Evolutionary conservation across 805 yeast species (phyloP).

Genomic region (Candida argentea): DNA sequence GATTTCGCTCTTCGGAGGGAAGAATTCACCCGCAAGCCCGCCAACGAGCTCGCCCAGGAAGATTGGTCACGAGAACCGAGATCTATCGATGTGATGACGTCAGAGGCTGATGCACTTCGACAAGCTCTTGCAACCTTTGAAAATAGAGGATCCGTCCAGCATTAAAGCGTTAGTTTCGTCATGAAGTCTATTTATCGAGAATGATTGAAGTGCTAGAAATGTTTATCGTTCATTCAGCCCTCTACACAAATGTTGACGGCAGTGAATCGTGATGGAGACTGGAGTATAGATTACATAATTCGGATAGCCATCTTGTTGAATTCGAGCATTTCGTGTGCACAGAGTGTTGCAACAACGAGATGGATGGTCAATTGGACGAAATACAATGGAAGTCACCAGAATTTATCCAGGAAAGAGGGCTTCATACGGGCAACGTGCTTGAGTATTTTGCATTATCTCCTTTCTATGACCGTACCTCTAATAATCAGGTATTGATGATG

Average conservation of each 20-base stretch:
- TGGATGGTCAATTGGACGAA: conserved; percentile 55
- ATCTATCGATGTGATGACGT: conserved; percentile 51
- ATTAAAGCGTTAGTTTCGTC: too few species aligned
- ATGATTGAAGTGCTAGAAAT: too few species aligned
- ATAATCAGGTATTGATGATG: conserved; percentile 92
- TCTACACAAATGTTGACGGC: too few species aligned
- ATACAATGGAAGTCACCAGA: conserved; percentile 97
- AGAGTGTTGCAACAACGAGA: background rate
- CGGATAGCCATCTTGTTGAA: too few species aligned
- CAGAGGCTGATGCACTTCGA: conserved; percentile 42
- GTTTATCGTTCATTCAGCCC: too few species aligned
- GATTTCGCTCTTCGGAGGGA: conserved; percentile 19
- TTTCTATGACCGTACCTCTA: conserved; percentile 87
- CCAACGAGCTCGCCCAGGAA: conserved; percentile 11
- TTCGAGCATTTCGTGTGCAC: background rate
- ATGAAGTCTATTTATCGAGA: too few species aligned
- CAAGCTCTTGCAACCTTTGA: background rate
- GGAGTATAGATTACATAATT: too few species aligned
- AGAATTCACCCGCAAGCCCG: conserved; percentile 1
- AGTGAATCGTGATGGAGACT: too few species aligned
- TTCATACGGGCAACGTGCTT: conserved; percentile 80
- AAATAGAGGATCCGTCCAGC: too few species aligned
- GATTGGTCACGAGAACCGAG: conserved; percentile 53
- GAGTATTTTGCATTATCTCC: conserved; percentile 94
- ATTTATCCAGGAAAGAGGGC: conserved; percentile 86